Percentiles rank a stretch among this genome's conserved stretches.
Evolutionary conservation across 1,284 basidiomycete species (phyloP).

Genomic region (Cutaneotrichosporon sp.): DNA sequence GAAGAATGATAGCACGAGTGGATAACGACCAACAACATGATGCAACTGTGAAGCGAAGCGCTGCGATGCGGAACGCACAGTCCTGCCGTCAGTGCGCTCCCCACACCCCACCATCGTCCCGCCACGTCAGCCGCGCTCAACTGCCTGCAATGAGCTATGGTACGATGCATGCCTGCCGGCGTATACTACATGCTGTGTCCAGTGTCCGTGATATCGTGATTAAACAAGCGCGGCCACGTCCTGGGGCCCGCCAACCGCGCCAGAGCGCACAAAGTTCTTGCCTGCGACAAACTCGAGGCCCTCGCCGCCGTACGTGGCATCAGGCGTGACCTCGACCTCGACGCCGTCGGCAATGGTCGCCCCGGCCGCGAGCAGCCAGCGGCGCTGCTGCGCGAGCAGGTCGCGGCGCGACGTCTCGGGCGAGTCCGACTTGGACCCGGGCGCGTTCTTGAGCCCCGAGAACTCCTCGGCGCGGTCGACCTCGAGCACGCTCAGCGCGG

Average conservation of each 20-base stretch:
- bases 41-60: too few relatives aligned
- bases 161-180: conserved; percentile 7
- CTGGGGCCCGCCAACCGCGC: conserved; percentile 40
- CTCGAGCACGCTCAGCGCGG: conserved; percentile 83
- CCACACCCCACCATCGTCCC: too few relatives aligned
- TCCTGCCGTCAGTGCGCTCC: too few relatives aligned
- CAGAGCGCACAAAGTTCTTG: conserved; percentile 66
- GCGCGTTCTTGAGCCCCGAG: conserved; percentile 95
- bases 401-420: conserved; percentile 87
- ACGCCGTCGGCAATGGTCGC: conserved; percentile 62
- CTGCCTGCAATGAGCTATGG: neutral
- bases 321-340: conserved; percentile 88
- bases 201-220: conserved; percentile 7
- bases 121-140: too few relatives aligned
- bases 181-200: conserved; percentile 7
- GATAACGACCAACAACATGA: neutral
- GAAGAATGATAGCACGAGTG: too few relatives aligned
- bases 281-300: conserved; percentile 79
- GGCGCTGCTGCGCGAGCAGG: conserved; percentile 82
- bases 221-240: conserved; percentile 20
- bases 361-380: conserved; percentile 80
- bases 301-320: conserved; percentile 88
- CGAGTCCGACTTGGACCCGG: conserved; percentile 89
- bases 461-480: conserved; percentile 89
- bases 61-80: too few relatives aligned